Percentiles rank a stretch among this genome's conserved stretches.
Conservation (phyloP, 2,329 filamentous ascomycete species). For the Colletotrichum tanaceti region DNA sequence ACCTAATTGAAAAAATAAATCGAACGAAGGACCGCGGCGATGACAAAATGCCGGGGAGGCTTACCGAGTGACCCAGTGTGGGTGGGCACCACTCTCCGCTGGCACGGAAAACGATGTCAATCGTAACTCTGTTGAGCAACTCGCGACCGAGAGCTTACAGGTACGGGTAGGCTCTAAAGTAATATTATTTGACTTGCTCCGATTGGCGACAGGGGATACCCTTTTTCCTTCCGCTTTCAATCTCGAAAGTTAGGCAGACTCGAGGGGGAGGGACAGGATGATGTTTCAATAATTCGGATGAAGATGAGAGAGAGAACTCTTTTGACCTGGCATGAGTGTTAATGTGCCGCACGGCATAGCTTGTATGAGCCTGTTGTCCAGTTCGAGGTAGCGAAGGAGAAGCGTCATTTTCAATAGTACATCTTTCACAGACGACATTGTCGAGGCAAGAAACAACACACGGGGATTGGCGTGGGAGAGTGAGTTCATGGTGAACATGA, state of each 20-base stretch:
- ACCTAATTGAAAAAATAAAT: background rate
- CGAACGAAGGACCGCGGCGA: conserved; percentile 4
- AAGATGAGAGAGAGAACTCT: background rate
- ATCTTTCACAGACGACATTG: conserved; percentile 2
- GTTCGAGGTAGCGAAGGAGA: background rate
- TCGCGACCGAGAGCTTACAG: conserved; percentile 32
- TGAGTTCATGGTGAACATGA: conserved; percentile 22
- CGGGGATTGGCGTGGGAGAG: conserved; percentile 9
- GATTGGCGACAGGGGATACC: conserved; percentile 32
- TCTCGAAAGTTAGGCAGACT: conserved; percentile 21
- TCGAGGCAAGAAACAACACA: background rate
- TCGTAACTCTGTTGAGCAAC: conserved; percentile 20
- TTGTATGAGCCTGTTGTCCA: conserved; percentile 17
- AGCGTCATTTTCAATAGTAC: conserved; percentile 2
- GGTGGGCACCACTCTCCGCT: background rate
- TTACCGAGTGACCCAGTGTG: conserved; percentile 22
- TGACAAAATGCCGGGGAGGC: conserved; percentile 16
- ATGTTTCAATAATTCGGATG: conserved; percentile 38
- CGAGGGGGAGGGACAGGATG: conserved; percentile 15
- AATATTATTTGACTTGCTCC: conserved; percentile 14
- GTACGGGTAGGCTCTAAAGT: no score
- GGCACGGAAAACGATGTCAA: conserved; percentile 29
- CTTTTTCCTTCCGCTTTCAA: background rate
- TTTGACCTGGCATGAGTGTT: background rate
- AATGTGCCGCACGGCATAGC: conserved; percentile 10